phyloP scores from a whole-genome alignment of 768 basidiomycete species.

The Sporobolomyces phaffii region DNA sequence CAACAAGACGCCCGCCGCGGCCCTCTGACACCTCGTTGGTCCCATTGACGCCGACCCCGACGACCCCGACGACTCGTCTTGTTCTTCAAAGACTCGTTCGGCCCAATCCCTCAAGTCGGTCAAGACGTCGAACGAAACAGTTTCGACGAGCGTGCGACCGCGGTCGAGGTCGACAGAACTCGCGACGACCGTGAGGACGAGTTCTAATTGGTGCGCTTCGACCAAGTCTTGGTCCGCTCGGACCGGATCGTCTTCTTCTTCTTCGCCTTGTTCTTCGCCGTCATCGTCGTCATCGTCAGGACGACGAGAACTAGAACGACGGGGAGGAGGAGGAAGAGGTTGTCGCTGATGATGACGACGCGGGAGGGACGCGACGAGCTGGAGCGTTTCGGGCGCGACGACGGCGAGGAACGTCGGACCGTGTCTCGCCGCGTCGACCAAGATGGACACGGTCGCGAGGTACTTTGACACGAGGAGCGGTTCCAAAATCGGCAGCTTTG shows the following conservation, averaged over 20 bases:
- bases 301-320: too few relatives aligned
- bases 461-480: slow-evolving; percentile 70
- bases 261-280: too few relatives aligned
- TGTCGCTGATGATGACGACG: not conserved
- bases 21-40: too few relatives aligned
- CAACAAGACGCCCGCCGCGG: slow-evolving; percentile 71
- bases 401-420: slow-evolving; percentile 73
- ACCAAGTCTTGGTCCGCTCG: slow-evolving; percentile 56
- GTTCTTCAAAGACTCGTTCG: slow-evolving; percentile 39
- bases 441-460: slow-evolving; percentile 65
- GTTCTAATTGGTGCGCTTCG: slow-evolving; percentile 67
- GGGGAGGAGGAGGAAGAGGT: not conserved
- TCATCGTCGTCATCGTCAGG: too few relatives aligned
- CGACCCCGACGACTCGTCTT: slow-evolving; percentile 48
- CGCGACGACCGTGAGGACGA: slow-evolving; percentile 70
- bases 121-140: slow-evolving; percentile 56
- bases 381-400: slow-evolving; percentile 72
- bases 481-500: slow-evolving; percentile 75
- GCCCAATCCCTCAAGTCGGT: slow-evolving; percentile 57
- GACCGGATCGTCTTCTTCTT: not conserved
- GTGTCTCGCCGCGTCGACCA: slow-evolving; percentile 75
- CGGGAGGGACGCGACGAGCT: slow-evolving; percentile 74
- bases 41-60: slow-evolving; percentile 59
- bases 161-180: slow-evolving; percentile 68
- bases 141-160: slow-evolving; percentile 66